Conservation (phyloP, 2,329 filamentous ascomycete species). For the Ophidiomyces ophidiicola region DNA sequence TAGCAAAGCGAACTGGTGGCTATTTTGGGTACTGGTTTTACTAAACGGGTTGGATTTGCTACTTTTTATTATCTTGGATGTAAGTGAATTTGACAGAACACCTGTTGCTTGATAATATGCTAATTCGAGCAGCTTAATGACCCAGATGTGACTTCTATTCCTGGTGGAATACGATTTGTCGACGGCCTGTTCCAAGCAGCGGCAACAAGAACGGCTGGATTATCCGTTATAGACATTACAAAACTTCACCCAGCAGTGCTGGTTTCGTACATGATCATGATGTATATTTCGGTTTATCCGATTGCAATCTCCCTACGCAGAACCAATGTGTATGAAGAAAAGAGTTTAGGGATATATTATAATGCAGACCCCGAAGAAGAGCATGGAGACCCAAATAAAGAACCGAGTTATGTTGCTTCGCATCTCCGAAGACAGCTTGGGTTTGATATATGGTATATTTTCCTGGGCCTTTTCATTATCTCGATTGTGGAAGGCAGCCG, state of each 20-base stretch:
- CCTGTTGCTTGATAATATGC: constrained; percentile 7
- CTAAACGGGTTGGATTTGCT: constrained; percentile 78
- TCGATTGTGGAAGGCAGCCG: constrained; percentile 70
- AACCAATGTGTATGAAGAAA: constrained; percentile 93
- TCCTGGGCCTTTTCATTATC: constrained; percentile 84
- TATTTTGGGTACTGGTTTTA: constrained; percentile 71
- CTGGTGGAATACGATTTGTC: constrained; percentile 63
- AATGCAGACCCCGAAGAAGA: constrained; percentile 57
- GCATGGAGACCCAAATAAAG: constrained; percentile 42
- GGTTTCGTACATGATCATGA: constrained; percentile 93
- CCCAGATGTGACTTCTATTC: constrained; percentile 52
- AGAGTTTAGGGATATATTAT: constrained; percentile 52
- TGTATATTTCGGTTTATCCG: constrained; percentile 97
- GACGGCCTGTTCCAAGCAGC: constrained; percentile 84
- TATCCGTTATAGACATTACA: constrained; percentile 66
- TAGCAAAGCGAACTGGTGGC: constrained; percentile 83
- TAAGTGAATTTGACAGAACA: constrained; percentile 35
- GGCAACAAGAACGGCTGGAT: constrained; percentile 81
- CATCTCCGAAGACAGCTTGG: constrained; percentile 88
- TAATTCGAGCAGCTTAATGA: constrained; percentile 53
- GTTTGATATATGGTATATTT: constrained; percentile 96
- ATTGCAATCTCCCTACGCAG: constrained; percentile 89
- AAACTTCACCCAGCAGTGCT: constrained; percentile 80
- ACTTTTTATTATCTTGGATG: constrained; percentile 85
- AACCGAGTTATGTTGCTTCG: constrained; percentile 73